Conservation (phyloP, 2,329 filamentous ascomycete genomes). For the Pseudopyricularia cyperi region DNA sequence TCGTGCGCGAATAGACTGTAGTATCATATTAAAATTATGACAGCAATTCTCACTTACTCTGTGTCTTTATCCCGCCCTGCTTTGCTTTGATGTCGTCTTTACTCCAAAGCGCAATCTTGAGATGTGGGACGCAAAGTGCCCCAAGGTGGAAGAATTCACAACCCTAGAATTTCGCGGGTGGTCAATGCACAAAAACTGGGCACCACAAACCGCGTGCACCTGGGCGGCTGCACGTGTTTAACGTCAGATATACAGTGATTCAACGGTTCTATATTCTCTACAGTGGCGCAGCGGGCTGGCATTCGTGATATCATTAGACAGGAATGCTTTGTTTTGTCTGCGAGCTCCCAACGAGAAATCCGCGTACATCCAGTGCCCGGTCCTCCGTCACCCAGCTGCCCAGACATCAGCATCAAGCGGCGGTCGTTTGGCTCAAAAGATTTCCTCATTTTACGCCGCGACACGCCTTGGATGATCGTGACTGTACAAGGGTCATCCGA, state of each 20-base stretch:
- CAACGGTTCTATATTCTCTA: no score
- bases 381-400: not conserved
- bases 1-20: not conserved
- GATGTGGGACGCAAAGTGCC: not conserved
- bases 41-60: not conserved
- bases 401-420: not conserved
- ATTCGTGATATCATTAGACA: not conserved
- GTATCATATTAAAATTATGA: not conserved
- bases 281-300: no score
- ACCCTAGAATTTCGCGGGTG: not conserved
- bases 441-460: conserved; percentile 4
- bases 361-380: not conserved
- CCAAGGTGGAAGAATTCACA: not conserved
- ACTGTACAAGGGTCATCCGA: conserved; percentile 1
- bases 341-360: not conserved
- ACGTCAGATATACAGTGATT: no score
- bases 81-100: not conserved
- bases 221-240: not conserved
- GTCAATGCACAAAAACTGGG: not conserved
- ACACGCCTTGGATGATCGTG: conserved; percentile 1
- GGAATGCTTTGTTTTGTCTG: not conserved
- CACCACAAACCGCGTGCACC: not conserved
- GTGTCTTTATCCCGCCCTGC: not conserved
- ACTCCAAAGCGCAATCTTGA: not conserved
- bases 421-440: not conserved